A percentile compares a stretch with the other conserved stretches of the same genome.
Conservation (phyloP, 2,329 filamentous ascomycete genomes). For the Colletotrichum orbiculare region DNA sequence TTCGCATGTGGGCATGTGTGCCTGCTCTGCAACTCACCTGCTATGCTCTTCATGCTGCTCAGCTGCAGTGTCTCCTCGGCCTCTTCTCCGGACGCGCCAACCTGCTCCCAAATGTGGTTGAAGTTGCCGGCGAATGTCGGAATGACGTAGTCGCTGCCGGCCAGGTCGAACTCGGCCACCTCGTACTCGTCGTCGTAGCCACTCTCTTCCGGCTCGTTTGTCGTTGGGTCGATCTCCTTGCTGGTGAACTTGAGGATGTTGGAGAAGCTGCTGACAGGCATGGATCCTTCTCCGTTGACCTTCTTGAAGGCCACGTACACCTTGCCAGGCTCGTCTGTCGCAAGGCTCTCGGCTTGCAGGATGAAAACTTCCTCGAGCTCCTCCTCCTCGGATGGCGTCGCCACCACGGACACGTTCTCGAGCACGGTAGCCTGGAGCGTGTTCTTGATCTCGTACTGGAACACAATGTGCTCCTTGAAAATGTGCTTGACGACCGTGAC, state of each 20-base stretch:
- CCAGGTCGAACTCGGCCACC: conserved; percentile 90
- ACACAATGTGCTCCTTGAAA: conserved; percentile 95
- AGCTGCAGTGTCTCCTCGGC: conserved; percentile 92
- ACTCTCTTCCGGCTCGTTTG: conserved; percentile 88
- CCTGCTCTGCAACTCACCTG: conserved; percentile 70
- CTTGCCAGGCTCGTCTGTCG: conserved; percentile 87
- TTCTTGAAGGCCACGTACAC: conserved; percentile 97
- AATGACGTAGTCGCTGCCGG: conserved; percentile 92
- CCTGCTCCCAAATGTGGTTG: conserved; percentile 94
- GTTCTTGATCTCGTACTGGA: conserved; percentile 98
- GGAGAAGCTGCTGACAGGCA: conserved; percentile 84
- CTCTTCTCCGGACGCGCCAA: conserved; percentile 88
- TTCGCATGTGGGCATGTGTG: not conserved
- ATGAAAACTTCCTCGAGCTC: conserved; percentile 93
- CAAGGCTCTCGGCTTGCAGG: conserved; percentile 85
- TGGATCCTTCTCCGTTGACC: conserved; percentile 77
- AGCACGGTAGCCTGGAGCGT: conserved; percentile 91
- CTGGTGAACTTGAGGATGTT: conserved; percentile 97
- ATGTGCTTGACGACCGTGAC: conserved; percentile 95
- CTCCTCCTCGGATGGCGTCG: conserved; percentile 83
- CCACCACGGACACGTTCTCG: conserved; percentile 87
- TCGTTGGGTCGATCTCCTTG: conserved; percentile 97
- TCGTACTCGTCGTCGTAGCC: conserved; percentile 99
- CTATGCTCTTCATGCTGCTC: conserved; percentile 89
- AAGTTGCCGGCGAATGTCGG: conserved; percentile 96